These are phyloP conservation scores for Plantago lanceolata DNA, from an alignment of 305 asterid species.

Conservation along the genomic window DNA sequence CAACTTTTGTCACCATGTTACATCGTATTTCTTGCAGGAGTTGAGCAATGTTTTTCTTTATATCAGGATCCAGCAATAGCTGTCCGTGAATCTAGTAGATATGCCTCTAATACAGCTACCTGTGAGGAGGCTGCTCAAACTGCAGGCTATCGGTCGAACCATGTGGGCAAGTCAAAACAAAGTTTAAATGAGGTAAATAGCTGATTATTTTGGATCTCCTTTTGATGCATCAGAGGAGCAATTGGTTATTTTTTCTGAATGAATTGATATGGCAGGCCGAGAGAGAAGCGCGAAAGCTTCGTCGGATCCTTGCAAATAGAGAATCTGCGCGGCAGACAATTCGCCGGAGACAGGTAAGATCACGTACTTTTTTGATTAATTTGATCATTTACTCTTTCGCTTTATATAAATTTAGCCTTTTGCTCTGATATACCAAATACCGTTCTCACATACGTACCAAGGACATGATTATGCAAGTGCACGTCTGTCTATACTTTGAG, in stretches of 20 bases:
- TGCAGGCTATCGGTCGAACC: constrained; percentile 22
- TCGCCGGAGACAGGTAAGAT: constrained; percentile 63
- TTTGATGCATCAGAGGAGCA: background rate
- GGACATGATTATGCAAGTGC: background rate
- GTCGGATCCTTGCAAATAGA: constrained; percentile 72
- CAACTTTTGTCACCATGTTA: constrained; percentile 17
- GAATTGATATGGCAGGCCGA: constrained; percentile 40
- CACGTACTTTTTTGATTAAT: constrained; percentile 4
- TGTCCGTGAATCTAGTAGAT: background rate
- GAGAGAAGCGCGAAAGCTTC: constrained; percentile 48
- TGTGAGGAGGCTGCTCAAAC: constrained; percentile 21
- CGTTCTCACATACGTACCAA: background rate
- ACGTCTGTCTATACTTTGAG: too few species aligned
- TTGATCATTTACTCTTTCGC: background rate
- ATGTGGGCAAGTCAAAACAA: constrained; percentile 33
- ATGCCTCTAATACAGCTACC: constrained; percentile 18
- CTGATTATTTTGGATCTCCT: background rate
- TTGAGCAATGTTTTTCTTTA: constrained; percentile 22
- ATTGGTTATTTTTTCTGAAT: constrained; percentile 5
- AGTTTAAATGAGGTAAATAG: constrained; percentile 44
- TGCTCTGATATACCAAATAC: background rate
- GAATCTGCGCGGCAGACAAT: constrained; percentile 87
- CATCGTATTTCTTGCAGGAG: constrained; percentile 13
- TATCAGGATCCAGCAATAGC: constrained; percentile 33
- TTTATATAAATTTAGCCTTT: background rate